These are phyloP conservation scores for Arthrocladium fulminans DNA, from an alignment of 2,329 filamentous ascomycete species.

Conservation along the genomic window DNA sequence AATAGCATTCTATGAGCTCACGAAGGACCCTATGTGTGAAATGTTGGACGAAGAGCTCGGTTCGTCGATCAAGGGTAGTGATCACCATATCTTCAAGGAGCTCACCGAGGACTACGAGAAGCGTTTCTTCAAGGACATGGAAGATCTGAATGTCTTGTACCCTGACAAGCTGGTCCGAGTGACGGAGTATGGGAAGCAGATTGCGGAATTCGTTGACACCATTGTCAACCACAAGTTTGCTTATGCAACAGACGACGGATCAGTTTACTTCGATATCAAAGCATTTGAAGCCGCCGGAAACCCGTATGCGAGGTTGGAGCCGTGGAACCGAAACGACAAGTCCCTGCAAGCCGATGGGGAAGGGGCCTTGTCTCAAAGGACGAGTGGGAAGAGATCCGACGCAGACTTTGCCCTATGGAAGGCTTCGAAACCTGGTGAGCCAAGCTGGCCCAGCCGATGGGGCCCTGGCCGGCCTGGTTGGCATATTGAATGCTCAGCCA, in stretches of 20 bases:
- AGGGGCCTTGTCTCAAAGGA: constrained; percentile 59
- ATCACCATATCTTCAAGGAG: constrained; percentile 73
- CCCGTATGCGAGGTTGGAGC: constrained; percentile 74
- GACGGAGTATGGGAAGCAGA: constrained; percentile 85
- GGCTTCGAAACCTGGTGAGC: constrained; percentile 81
- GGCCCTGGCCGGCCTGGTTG: constrained; percentile 81
- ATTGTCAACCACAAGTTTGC: constrained; percentile 80
- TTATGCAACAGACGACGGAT: constrained; percentile 66
- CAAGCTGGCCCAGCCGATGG: constrained; percentile 82
- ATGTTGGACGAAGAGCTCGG: constrained; percentile 64
- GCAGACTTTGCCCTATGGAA: constrained; percentile 95
- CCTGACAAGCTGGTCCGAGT: constrained; percentile 79
- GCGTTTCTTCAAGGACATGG: constrained; percentile 84
- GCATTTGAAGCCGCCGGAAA: constrained; percentile 79
- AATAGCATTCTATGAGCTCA: constrained; percentile 47
- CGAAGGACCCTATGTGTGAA: constrained; percentile 64
- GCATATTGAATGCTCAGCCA: constrained; percentile 96
- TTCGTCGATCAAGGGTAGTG: constrained; percentile 47
- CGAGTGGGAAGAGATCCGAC: constrained; percentile 60
- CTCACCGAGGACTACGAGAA: constrained; percentile 78
- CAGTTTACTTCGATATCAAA: constrained; percentile 86
- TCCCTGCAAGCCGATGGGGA: constrained; percentile 81
- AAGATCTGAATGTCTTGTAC: constrained; percentile 70
- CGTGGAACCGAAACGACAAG: constrained; percentile 76
- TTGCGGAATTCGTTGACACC: constrained; percentile 72